Conservation (phyloP, 768 basidiomycete species). For the Auriscalpium orientale region DNA sequence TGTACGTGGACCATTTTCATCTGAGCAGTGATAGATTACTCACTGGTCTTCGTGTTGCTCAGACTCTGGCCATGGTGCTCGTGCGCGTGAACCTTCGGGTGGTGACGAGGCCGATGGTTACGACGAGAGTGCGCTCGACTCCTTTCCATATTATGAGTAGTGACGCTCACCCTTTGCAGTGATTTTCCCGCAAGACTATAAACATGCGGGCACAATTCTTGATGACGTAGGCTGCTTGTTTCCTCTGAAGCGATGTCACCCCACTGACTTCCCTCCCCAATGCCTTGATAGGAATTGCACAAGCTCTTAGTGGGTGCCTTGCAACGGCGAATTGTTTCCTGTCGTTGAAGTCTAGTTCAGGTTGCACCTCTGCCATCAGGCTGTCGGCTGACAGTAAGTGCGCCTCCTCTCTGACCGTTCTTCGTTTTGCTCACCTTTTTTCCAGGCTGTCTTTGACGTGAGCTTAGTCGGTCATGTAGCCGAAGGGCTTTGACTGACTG, state of each 20-base stretch:
- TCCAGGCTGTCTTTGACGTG: slow-evolving; percentile 14
- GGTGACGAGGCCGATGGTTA: slow-evolving; percentile 35
- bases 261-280: background rate
- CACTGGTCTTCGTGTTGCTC: background rate
- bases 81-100: slow-evolving; percentile 29
- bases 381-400: slow-evolving; percentile 36
- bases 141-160: too few relatives aligned
- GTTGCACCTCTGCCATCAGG: slow-evolving; percentile 37
- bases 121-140: slow-evolving; percentile 21
- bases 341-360: slow-evolving; percentile 6
- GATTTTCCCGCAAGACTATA: slow-evolving; percentile 43
- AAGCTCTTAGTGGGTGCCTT: slow-evolving; percentile 4
- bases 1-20: slow-evolving; percentile 11
- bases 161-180: slow-evolving; percentile 7
- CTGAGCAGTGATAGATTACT: background rate
- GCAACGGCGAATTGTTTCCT: background rate
- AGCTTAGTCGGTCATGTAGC: background rate
- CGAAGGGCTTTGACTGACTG: background rate
- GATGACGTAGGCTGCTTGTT: slow-evolving; percentile 34
- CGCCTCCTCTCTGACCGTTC: background rate
- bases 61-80: slow-evolving; percentile 44
- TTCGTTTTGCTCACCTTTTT: background rate
- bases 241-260: background rate
- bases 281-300: slow-evolving; percentile 8
- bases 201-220: slow-evolving; percentile 36